Conservation (phyloP, 1,284 basidiomycete species). For the Apiotrichum sp. region DNA sequence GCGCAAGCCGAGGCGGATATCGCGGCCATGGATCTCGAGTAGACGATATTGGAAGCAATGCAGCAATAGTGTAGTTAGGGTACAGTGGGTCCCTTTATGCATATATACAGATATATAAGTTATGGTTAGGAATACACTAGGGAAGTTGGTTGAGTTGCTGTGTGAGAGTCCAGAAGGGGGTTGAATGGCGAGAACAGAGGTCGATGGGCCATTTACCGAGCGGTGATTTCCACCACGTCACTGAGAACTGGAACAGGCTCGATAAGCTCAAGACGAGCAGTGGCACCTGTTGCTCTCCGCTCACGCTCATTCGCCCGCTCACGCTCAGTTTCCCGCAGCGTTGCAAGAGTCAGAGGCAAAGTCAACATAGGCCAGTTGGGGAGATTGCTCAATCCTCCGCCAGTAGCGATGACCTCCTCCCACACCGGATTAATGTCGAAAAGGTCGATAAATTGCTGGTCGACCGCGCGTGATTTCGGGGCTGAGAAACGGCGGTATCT, state of each 20-base stretch:
- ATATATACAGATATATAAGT: neutral
- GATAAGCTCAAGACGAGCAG: neutral
- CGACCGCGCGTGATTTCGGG: constrained; percentile 52
- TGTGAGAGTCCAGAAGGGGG: too few relatives aligned
- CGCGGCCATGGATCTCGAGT: constrained; percentile 44
- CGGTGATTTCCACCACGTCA: constrained; percentile 7
- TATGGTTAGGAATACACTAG: too few relatives aligned
- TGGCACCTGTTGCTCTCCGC: neutral
- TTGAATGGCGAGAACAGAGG: too few relatives aligned
- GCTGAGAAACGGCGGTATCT: constrained; percentile 50
- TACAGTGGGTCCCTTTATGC: neutral
- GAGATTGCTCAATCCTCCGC: constrained; percentile 34
- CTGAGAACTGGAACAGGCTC: neutral
- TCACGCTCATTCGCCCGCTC: constrained; percentile 6
- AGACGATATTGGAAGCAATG: constrained; percentile 3
- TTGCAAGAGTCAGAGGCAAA: constrained; percentile 18
- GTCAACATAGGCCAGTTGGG: constrained; percentile 39
- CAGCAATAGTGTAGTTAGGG: neutral
- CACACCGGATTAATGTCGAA: constrained; percentile 43
- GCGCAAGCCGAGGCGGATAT: constrained; percentile 44
- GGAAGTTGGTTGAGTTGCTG: too few relatives aligned
- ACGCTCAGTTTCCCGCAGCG: constrained; percentile 9
- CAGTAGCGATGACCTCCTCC: constrained; percentile 26
- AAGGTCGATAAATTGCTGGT: constrained; percentile 55
- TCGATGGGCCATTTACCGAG: constrained; percentile 1